These are phyloP conservation scores for Trametes sanguinea DNA, from an alignment of 768 basidiomycete species.

Conservation along the genomic window DNA sequence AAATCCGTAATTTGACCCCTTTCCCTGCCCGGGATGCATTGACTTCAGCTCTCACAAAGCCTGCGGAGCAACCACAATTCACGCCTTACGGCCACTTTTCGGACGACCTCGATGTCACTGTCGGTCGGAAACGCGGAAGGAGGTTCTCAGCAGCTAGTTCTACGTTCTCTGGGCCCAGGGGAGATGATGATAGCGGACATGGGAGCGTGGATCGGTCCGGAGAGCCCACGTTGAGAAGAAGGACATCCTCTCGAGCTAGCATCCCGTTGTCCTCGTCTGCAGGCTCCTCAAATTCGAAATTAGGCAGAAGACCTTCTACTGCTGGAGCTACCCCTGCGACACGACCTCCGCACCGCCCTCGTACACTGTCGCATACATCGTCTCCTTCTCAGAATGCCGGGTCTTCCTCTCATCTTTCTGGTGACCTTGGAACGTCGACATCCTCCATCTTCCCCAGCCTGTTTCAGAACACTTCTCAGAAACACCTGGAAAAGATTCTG, in stretches of 20 bases:
- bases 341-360: slow-evolving; percentile 32
- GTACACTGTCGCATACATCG: slow-evolving; percentile 58
- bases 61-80: slow-evolving; percentile 62
- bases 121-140: slow-evolving; percentile 59
- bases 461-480: slow-evolving; percentile 65
- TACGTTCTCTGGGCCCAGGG: slow-evolving; percentile 46
- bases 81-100: slow-evolving; percentile 56
- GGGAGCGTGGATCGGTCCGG: slow-evolving; percentile 7
- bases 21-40: slow-evolving; percentile 80
- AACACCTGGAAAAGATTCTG: slow-evolving; percentile 68
- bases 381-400: slow-evolving; percentile 33
- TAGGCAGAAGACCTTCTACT: slow-evolving; percentile 7
- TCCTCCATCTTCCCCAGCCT: slow-evolving; percentile 34
- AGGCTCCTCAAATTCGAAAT: slow-evolving; percentile 29
- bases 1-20: slow-evolving; percentile 81
- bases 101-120: slow-evolving; percentile 69
- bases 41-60: slow-evolving; percentile 72
- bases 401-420: slow-evolving; percentile 1
- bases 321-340: neutral
- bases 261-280: slow-evolving; percentile 13
- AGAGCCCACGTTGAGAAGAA: slow-evolving; percentile 44
- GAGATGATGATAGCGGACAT: slow-evolving; percentile 43
- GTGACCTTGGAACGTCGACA: slow-evolving; percentile 11
- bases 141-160: slow-evolving; percentile 60
- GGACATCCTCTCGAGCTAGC: slow-evolving; percentile 49